Base-by-base conservation (phyloP, 2,329 filamentous ascomycete genomes). In the Endothia cerciana region DNA sequence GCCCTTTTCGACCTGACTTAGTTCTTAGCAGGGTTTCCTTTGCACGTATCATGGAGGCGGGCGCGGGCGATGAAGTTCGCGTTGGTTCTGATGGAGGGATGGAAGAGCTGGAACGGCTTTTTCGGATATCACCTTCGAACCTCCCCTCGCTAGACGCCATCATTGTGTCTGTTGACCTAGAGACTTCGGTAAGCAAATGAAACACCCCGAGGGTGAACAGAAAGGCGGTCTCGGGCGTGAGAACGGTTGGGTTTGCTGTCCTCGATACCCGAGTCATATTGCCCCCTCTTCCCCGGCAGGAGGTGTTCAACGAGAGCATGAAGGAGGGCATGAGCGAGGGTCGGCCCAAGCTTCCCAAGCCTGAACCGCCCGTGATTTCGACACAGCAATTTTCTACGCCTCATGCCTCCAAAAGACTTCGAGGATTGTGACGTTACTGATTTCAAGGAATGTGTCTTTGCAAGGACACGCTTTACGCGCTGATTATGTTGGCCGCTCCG, bases 131-230 rank as follows among this genome's bases (percentile, higher is more conserved):
- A 33, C 59, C 45, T 38, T 61, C 43, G 25, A 40, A 28, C 11
- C 36, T 36, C 30, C 36, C 47, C 30, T 36, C 43, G 28, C 45
- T 17, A 11, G 59, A 61, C 43, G 45, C 59, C 19, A 38, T 61
- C 19, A 61, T 61, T 47, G 45, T 61, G 36, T 51, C 59, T 41
- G 25, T 61, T 53, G 59, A 61, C 8, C 45, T 61, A 51, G 59
- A 61, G 36, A 47, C 59, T 19, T 53, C 59, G 25, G 59, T 41
- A 38, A 36, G 43, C 59, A 25, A 38, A 30, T n/a, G 45, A 47
- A n/a, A 40, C 6, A 61, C 25, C 13, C 45, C 49, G 17, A 28
- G 43, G 38, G 43, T 51, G 59, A 61, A 61, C 4, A 61, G 43
- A 51, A 61, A 51, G 49, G 41, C 49, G 43, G 59, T 53, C 30